These are phyloP conservation scores for Fusarium mangiferae DNA, from an alignment of 2,329 filamentous ascomycete genomes.

Conservation along the genomic window DNA sequence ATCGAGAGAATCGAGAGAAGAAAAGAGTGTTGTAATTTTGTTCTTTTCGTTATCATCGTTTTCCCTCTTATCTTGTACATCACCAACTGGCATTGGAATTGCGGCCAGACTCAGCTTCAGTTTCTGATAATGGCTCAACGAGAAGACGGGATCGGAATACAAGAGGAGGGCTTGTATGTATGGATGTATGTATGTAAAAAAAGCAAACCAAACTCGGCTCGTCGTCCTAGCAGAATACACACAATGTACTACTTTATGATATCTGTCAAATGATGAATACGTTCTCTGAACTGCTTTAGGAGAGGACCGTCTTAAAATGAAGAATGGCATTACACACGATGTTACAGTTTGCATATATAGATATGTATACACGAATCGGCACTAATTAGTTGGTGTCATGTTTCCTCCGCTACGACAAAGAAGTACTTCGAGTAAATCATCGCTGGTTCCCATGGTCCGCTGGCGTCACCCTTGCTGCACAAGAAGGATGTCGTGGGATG, in stretches of 20 bases:
- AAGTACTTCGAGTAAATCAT: background rate
- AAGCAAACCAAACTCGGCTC: constrained; percentile 43
- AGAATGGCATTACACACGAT: background rate
- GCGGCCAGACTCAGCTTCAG: constrained; percentile 35
- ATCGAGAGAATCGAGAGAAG: constrained; percentile 25
- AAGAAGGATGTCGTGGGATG: constrained; percentile 54
- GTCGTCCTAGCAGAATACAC: constrained; percentile 43
- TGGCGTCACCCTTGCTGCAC: constrained; percentile 2
- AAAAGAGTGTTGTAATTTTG: constrained; percentile 39
- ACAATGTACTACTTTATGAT: constrained; percentile 37
- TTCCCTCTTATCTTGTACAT: constrained; percentile 42
- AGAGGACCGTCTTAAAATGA: background rate
- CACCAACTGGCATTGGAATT: constrained; percentile 42
- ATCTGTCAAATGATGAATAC: background rate
- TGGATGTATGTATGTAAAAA: constrained; percentile 24
- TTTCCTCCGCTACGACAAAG: background rate
- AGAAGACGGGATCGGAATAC: constrained; percentile 27
- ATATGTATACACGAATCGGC: background rate
- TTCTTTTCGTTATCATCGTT: constrained; percentile 20
- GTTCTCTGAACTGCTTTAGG: background rate
- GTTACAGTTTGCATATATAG: background rate
- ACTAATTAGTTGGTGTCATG: background rate
- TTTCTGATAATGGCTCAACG: constrained; percentile 31
- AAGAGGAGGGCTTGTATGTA: constrained; percentile 41
- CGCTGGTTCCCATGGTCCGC: constrained; percentile 3